Conservation (phyloP, 805 yeast genomes). For the Cyberlindnera japonica region DNA sequence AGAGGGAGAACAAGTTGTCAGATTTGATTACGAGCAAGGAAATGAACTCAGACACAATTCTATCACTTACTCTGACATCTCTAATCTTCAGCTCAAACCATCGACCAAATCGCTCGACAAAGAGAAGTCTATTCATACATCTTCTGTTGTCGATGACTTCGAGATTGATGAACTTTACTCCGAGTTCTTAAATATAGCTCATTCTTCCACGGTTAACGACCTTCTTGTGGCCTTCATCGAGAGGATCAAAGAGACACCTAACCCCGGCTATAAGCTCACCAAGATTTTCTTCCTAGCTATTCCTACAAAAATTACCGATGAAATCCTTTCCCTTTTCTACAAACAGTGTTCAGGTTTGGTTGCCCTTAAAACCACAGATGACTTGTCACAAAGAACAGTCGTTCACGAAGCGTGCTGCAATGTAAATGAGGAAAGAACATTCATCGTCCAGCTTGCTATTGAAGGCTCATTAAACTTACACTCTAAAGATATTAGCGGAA, state of each 20-base stretch:
- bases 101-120: neutral
- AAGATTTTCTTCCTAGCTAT: constrained; percentile 71
- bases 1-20: constrained; percentile 42
- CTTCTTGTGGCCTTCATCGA: constrained; percentile 43
- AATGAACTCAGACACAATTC: constrained; percentile 13
- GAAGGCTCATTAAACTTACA: constrained; percentile 28
- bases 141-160: constrained; percentile 30
- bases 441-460: constrained; percentile 24
- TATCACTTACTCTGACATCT: constrained; percentile 19
- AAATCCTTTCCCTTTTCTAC: constrained; percentile 46
- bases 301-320: constrained; percentile 56
- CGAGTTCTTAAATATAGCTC: constrained; percentile 57
- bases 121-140: neutral
- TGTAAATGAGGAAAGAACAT: constrained; percentile 19
- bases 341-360: constrained; percentile 39
- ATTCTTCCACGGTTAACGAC: constrained; percentile 33
- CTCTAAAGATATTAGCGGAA: constrained; percentile 62
- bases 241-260: constrained; percentile 38
- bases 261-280: constrained; percentile 49
- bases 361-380: constrained; percentile 63
- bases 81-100: constrained; percentile 19
- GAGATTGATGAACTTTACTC: constrained; percentile 69
- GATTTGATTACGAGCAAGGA: constrained; percentile 25
- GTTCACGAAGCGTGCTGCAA: constrained; percentile 60
- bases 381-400: constrained; percentile 66